Evolutionary conservation across 495 filamentous ascomycete species (phyloP), one percentile per base, ranked within the genome.

Genomic region (Bacidia rubella): DNA sequence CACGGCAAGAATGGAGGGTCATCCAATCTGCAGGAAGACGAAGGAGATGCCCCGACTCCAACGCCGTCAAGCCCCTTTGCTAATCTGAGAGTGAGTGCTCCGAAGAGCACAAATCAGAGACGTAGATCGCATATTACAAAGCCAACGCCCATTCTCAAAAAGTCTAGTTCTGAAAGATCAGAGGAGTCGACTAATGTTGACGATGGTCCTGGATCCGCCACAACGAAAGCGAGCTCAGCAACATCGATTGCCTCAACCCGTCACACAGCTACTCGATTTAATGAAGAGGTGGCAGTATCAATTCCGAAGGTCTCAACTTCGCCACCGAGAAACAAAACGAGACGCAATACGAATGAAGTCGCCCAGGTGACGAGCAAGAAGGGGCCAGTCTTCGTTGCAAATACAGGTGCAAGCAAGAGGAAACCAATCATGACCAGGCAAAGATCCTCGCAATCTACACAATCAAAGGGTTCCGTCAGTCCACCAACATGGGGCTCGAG

Each of bases 391-490:
- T 57, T 70, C 27, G 56, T 68, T 3, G 59, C 66, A 2, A 63
- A 47, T 22, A 68, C 66, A 42, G 51, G 56, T 41, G 54, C 50
- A 3, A 57, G 57, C n/a, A 68, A 66, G 55, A 68, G 64, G 51
- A 71, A 70, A 9, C 71, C 72, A 7, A 58, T 67, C 1, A 55
- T 71, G 25, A 65, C 63, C 50, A 66, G 71, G 23, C 67, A 68
- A 56, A 72, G 70, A 52, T 72, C 71, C 11, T 70, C 69, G 12
- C 70, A 69, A 47, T 20, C 49, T 22, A 62, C 56, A 10, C 47
- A 50, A 2, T 7, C 47, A 19, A 50, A 50, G 23, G 5, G 50
- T 25, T 54, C 53, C 41, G 55, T 23, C 43, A 65, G 59, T 44
- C 57, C 55, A 11, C 47, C 32, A 26, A 17, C 19, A 11, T 38